Evolutionary conservation across 257 asterid species (phyloP).

Genomic region (Gardenia jasminoides): DNA sequence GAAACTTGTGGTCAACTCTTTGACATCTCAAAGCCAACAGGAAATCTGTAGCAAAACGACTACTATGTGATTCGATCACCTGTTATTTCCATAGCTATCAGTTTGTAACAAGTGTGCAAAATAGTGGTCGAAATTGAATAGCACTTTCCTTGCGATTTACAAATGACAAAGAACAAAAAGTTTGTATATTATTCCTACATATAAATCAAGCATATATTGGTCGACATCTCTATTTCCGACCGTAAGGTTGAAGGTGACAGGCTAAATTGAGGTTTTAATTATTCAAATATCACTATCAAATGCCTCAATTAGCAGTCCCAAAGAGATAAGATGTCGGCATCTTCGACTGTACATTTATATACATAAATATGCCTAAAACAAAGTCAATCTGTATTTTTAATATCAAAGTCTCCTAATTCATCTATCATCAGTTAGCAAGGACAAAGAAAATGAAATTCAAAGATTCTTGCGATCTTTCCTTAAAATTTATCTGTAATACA

Average conservation of each 20-base stretch:
- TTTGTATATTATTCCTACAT: not conserved
- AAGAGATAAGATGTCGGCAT: not conserved
- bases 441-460: not conserved
- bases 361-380: not conserved
- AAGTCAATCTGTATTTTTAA: slow-evolving; percentile 7
- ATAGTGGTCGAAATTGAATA: slow-evolving; percentile 4
- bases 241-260: not conserved
- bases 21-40: slow-evolving; percentile 4
- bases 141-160: not conserved
- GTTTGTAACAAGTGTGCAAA: slow-evolving; percentile 1
- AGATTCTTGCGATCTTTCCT: not conserved
- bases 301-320: not conserved
- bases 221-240: not conserved
- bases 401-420: not conserved
- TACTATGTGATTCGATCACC: not conserved
- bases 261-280: not conserved
- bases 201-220: not conserved
- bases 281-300: slow-evolving; percentile 1
- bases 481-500: not conserved
- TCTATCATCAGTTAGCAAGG: not conserved
- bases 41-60: not conserved
- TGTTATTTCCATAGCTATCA: not conserved
- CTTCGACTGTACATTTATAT: not conserved
- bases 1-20: not conserved
- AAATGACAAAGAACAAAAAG: slow-evolving; percentile 3